A percentile compares a stretch with the other conserved stretches of the same genome.
These are phyloP conservation scores for Mytilinidion resinicola DNA, from an alignment of 495 filamentous ascomycete species.

Conservation along the genomic window DNA sequence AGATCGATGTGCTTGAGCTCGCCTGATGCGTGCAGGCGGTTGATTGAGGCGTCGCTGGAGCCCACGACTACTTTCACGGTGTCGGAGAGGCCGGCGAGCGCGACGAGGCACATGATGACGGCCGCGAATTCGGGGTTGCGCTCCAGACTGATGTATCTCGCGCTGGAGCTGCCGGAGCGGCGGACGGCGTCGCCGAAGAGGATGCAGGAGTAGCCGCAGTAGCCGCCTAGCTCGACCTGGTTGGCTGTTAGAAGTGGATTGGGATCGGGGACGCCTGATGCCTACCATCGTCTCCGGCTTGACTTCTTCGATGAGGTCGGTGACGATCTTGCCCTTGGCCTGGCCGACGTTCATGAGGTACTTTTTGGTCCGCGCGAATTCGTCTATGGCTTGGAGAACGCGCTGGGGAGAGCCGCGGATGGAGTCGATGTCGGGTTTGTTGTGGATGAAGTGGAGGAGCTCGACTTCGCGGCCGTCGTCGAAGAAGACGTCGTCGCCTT, in stretches of 20 bases:
- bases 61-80: constrained; percentile 63
- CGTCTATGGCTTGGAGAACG: constrained; percentile 65
- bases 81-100: constrained; percentile 61
- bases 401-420: constrained; percentile 57
- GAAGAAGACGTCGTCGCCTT: constrained; percentile 41
- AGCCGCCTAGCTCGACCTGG: constrained; percentile 69
- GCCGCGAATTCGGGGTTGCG: constrained; percentile 61
- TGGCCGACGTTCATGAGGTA: constrained; percentile 77
- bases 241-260: not conserved
- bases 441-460: constrained; percentile 62
- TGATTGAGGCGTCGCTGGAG: constrained; percentile 53
- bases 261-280: too few relatives aligned
- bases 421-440: constrained; percentile 48
- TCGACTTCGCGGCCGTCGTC: constrained; percentile 69
- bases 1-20: constrained; percentile 55
- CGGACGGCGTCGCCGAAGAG: constrained; percentile 59
- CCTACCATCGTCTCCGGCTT: constrained; percentile 58
- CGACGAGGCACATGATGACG: constrained; percentile 54
- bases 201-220: constrained; percentile 73
- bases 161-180: constrained; percentile 45
- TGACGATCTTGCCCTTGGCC: constrained; percentile 62
- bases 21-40: constrained; percentile 48
- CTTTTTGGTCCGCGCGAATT: constrained; percentile 56
- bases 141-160: constrained; percentile 61
- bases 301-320: constrained; percentile 53